phyloP scores from a whole-genome alignment of 805 yeast species.

The Candida xyloterini region DNA sequence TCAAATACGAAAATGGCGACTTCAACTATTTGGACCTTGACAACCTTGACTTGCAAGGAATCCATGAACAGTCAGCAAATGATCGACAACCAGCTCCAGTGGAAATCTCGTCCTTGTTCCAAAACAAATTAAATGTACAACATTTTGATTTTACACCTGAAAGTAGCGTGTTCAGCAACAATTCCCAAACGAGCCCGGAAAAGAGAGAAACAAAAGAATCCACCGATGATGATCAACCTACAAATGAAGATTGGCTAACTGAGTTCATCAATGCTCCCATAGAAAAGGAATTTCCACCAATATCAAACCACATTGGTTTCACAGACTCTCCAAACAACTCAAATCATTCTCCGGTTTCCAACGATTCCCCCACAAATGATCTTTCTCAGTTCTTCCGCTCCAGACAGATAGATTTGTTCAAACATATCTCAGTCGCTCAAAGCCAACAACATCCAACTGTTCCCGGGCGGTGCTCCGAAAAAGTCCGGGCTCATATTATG shows the following conservation, averaged over 20 bases:
- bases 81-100: constrained; percentile 9
- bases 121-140: constrained; percentile 6
- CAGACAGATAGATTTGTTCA: constrained; percentile 64
- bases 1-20: constrained; percentile 30
- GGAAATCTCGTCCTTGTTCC: constrained; percentile 10
- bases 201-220: constrained; percentile 8
- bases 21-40: constrained; percentile 35
- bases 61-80: constrained; percentile 19
- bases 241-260: constrained; percentile 57
- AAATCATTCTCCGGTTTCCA: constrained; percentile 33
- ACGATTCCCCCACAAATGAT: constrained; percentile 38
- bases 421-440: constrained; percentile 37
- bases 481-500: constrained; percentile 53
- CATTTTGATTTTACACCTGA: constrained; percentile 15
- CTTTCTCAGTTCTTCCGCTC: constrained; percentile 60
- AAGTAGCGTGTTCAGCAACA: constrained; percentile 7
- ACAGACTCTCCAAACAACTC: constrained; percentile 36
- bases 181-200: constrained; percentile 8
- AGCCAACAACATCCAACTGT: constrained; percentile 28
- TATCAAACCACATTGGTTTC: constrained; percentile 60
- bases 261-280: constrained; percentile 69
- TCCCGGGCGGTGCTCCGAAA: constrained; percentile 44
- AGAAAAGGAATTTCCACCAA: constrained; percentile 52
- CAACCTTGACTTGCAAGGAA: constrained; percentile 23
- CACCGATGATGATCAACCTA: constrained; percentile 5